A percentile compares a stretch with the other conserved stretches of the same genome.
Conservation (phyloP, 768 basidiomycete species). For the Xanthoconium stramineum region DNA sequence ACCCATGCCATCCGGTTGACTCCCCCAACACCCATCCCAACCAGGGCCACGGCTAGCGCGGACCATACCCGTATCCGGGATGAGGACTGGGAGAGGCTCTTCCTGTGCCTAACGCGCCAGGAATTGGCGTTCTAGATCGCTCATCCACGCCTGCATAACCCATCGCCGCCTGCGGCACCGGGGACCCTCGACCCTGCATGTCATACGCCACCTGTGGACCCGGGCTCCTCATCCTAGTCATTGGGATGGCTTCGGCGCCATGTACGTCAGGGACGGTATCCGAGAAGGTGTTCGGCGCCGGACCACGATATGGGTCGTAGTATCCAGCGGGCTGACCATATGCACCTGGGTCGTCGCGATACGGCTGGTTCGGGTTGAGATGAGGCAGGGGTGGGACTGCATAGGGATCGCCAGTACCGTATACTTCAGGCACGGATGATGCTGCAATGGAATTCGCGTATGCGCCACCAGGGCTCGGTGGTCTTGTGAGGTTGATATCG, state of each 20-base stretch:
- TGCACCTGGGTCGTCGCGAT: constrained; percentile 63
- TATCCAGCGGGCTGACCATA: constrained; percentile 42
- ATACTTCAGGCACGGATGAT: constrained; percentile 46
- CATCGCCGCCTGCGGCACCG: constrained; percentile 42
- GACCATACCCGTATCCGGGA: constrained; percentile 41
- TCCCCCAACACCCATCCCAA: background rate
- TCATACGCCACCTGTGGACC: constrained; percentile 42
- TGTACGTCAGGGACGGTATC: constrained; percentile 33
- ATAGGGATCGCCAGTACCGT: constrained; percentile 58
- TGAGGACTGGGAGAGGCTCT: constrained; percentile 48
- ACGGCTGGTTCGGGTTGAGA: constrained; percentile 73
- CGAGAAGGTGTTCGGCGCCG: constrained; percentile 63
- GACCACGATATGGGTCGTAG: constrained; percentile 81
- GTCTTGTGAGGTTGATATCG: constrained; percentile 54
- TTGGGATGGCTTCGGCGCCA: constrained; percentile 64
- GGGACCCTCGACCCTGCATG: constrained; percentile 34
- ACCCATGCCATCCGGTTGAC: constrained; percentile 11
- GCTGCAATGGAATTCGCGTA: constrained; percentile 42
- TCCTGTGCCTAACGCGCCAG: constrained; percentile 23
- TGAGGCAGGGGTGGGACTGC: constrained; percentile 82
- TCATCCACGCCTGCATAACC: constrained; percentile 33
- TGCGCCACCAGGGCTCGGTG: constrained; percentile 43
- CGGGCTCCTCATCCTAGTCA: constrained; percentile 51
- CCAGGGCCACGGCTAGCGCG: constrained; percentile 20
- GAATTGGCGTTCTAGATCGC: constrained; percentile 29